A percentile compares a stretch with the other conserved stretches of the same genome.
phyloP scores from a whole-genome alignment of 352 stramenopile species.

The Globisporangium nunn region DNA sequence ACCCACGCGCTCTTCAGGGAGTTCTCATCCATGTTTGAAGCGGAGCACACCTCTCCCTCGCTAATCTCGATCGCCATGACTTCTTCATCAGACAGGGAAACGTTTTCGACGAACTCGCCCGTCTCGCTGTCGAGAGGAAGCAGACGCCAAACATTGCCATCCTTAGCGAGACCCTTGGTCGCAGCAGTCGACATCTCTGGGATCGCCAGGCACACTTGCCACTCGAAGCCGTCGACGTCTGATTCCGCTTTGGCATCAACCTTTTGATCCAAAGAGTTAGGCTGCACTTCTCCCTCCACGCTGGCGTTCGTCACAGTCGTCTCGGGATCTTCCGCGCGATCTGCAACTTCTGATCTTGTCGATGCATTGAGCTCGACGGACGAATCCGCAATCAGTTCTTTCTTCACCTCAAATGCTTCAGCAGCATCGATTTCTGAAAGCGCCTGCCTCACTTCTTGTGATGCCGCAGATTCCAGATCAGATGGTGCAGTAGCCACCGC shows the following conservation, averaged over 20 bases:
- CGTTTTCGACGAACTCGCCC: constrained; percentile 47
- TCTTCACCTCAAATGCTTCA: constrained; percentile 15
- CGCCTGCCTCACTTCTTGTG: background rate
- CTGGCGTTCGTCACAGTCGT: background rate
- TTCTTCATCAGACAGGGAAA: constrained; percentile 50
- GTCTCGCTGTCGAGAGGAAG: constrained; percentile 38
- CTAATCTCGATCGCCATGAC: constrained; percentile 55
- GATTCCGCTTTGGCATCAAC: constrained; percentile 16
- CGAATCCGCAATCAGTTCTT: constrained; percentile 12
- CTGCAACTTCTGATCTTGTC: background rate
- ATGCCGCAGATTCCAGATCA: constrained; percentile 1
- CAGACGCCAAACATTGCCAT: constrained; percentile 37
- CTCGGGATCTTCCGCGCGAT: background rate
- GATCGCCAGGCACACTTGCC: constrained; percentile 47
- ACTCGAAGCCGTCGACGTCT: constrained; percentile 21
- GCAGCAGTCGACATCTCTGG: constrained; percentile 7
- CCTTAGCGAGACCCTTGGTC: constrained; percentile 5
- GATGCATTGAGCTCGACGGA: background rate
- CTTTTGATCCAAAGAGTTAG: background rate
- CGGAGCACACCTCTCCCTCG: constrained; percentile 53
- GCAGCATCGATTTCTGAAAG: background rate
- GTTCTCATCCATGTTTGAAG: constrained; percentile 12
- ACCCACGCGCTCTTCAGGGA: constrained; percentile 35
- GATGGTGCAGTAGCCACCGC: background rate
- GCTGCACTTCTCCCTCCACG: background rate